Conservation (phyloP, 2,329 filamentous ascomycete species). For the Colletotrichum simmondsii region DNA sequence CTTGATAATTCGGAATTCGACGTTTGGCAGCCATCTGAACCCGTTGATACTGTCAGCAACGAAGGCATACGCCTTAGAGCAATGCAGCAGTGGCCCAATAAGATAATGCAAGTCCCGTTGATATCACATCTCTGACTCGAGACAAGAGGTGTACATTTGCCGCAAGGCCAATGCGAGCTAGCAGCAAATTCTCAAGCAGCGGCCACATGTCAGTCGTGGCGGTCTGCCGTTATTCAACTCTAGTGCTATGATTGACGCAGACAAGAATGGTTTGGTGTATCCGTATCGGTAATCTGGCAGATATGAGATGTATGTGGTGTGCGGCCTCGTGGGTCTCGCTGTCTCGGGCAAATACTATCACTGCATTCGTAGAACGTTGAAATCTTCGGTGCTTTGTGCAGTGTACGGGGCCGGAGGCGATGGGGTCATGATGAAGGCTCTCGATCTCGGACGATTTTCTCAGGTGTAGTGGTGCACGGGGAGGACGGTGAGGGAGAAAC, state of each 20-base stretch:
- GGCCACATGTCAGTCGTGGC: conserved; percentile 4
- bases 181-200: background rate
- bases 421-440: background rate
- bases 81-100: background rate
- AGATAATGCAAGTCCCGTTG: background rate
- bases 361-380: background rate
- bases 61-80: background rate
- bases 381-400: conserved; percentile 12
- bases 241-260: background rate
- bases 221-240: background rate
- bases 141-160: background rate
- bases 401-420: background rate
- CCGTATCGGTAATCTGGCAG: background rate
- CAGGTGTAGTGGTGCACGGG: conserved; percentile 1
- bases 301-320: background rate
- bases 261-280: background rate
- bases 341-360: background rate
- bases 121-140: background rate
- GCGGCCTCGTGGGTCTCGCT: background rate
- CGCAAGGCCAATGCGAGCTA: background rate
- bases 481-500: background rate
- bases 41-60: background rate
- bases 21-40: background rate
- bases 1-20: background rate
- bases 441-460: background rate